Conservation (phyloP, 495 filamentous ascomycete species). For the Neurospora sp. region DNA sequence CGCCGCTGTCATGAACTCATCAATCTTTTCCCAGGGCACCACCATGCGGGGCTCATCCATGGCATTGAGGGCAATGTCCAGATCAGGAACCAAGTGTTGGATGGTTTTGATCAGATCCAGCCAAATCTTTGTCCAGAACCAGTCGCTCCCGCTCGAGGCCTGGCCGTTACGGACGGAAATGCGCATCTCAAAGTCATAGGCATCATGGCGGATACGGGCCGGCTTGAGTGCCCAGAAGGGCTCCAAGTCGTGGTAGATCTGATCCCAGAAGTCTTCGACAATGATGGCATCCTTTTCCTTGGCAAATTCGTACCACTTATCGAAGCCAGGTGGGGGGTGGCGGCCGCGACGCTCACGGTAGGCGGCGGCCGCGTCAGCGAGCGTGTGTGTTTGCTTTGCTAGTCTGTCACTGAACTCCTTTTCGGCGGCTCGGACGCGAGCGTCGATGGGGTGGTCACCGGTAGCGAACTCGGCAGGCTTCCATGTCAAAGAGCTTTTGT, state of each 20-base stretch:
- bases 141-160: conserved; percentile 41
- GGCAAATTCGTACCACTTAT: conserved; percentile 59
- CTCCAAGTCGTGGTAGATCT: conserved; percentile 57
- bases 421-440: conserved; percentile 32
- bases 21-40: conserved; percentile 55
- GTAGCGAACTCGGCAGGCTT: conserved; percentile 10
- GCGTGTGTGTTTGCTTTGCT: conserved; percentile 34
- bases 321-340: conserved; percentile 65
- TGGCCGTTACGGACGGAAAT: conserved; percentile 49
- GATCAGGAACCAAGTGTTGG: conserved; percentile 52
- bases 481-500: neutral
- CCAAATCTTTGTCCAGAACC: conserved; percentile 57
- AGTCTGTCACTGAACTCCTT: conserved; percentile 28
- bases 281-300: conserved; percentile 46
- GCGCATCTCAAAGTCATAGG: conserved; percentile 45
- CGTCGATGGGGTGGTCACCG: conserved; percentile 35
- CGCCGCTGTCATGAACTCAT: conserved; percentile 44
- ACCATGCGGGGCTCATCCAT: conserved; percentile 62
- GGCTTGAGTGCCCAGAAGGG: conserved; percentile 61
- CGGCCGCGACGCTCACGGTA: conserved; percentile 55
- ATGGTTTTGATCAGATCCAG: conserved; percentile 46
- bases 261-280: conserved; percentile 63
- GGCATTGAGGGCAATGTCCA: conserved; percentile 59
- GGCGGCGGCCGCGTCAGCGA: conserved; percentile 47
- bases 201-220: conserved; percentile 42